phyloP scores from a whole-genome alignment of 805 yeast genomes.

The Pichia nanzhaoensis region DNA sequence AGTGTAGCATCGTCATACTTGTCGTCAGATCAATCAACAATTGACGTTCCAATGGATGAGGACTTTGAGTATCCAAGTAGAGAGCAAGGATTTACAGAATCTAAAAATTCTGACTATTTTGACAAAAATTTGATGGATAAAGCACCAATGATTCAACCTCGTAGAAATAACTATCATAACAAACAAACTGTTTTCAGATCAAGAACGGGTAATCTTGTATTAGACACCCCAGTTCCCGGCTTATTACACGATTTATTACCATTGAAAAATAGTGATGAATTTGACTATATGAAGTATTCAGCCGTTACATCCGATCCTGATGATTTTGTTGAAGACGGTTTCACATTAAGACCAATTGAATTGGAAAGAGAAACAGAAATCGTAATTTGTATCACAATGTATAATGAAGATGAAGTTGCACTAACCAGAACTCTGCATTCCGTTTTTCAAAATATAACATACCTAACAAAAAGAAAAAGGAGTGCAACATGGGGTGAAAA shows the following conservation, averaged over 20 bases:
- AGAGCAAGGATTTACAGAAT: conserved; percentile 13
- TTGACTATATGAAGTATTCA: conserved; percentile 92
- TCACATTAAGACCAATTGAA: conserved; percentile 79
- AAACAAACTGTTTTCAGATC: conserved; percentile 61
- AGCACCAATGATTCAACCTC: conserved; percentile 29
- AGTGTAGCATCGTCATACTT: conserved; percentile 16
- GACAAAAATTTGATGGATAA: conserved; percentile 11
- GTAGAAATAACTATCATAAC: conserved; percentile 31
- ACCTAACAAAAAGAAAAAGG: conserved; percentile 71
- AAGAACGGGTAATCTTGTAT: conserved; percentile 73
- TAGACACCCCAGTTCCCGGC: conserved; percentile 92
- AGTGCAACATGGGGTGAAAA: conserved; percentile 93
- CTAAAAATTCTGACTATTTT: conserved; percentile 8
- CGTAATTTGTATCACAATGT: conserved; percentile 92
- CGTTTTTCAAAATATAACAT: conserved; percentile 87
- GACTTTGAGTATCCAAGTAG: conserved; percentile 16
- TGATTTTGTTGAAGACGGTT: conserved; percentile 71
- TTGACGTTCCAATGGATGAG: conserved; percentile 15
- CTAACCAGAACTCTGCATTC: conserved; percentile 93
- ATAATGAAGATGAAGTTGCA: conserved; percentile 86
- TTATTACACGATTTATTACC: conserved; percentile 81
- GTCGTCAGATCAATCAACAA: conserved; percentile 18
- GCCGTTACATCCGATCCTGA: conserved; percentile 95
- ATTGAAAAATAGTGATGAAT: conserved; percentile 84
- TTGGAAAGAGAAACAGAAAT: conserved; percentile 88